Evolutionary conservation across 495 filamentous ascomycete species (phyloP).

Genomic region (Neurospora cerealis): DNA sequence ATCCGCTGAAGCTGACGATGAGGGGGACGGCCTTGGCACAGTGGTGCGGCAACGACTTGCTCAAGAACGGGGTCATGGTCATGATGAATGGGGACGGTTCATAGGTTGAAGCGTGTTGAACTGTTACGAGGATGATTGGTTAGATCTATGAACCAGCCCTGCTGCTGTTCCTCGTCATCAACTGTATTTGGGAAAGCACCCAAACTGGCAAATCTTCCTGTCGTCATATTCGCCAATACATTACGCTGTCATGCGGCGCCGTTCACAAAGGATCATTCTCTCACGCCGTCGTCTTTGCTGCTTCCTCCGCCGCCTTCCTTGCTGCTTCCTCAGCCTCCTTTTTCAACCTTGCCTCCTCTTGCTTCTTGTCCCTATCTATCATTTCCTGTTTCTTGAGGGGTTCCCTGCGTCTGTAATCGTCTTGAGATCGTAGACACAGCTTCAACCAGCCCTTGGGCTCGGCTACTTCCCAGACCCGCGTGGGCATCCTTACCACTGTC

Average conservation of each 20-base stretch:
- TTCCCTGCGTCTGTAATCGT: not conserved
- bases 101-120: not conserved
- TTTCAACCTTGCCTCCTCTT: not conserved
- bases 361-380: not conserved
- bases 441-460: not conserved
- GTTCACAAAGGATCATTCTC: not conserved
- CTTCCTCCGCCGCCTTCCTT: not conserved
- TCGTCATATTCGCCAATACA: not conserved
- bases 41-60: not conserved
- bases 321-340: not conserved
- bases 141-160: not conserved
- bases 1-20: not conserved
- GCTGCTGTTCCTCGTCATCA: not conserved
- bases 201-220: not conserved
- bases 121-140: not conserved
- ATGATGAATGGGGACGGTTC: not conserved
- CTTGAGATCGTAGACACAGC: not conserved
- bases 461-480: slow-evolving; percentile 1
- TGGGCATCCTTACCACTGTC: slow-evolving; percentile 28
- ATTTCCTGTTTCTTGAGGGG: not conserved
- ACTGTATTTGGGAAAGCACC: not conserved
- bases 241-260: not conserved
- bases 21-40: not conserved
- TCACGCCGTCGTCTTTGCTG: not conserved
- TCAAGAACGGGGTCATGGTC: not conserved